Evolutionary conservation across 1,284 basidiomycete species (phyloP).

Genomic region (Malassezia obtusa): DNA sequence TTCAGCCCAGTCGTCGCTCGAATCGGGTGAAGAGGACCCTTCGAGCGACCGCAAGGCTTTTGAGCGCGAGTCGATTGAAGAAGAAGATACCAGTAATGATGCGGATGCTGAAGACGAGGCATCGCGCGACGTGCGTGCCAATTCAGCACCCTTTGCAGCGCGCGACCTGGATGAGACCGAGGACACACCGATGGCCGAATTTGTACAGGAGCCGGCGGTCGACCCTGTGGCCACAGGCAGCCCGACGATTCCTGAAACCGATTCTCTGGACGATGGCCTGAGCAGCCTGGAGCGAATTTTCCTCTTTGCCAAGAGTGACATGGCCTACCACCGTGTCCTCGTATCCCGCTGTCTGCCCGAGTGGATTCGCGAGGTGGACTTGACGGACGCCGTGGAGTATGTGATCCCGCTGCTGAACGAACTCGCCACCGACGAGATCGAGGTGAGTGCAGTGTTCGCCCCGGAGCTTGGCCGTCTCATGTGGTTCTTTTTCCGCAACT

Average conservation of each 20-base stretch:
- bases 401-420: slow-evolving; percentile 78
- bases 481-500: slow-evolving; percentile 85
- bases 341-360: slow-evolving; percentile 53
- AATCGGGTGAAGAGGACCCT: neutral
- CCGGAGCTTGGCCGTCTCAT: slow-evolving; percentile 70
- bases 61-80: slow-evolving; percentile 3
- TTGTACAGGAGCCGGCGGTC: neutral
- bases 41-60: neutral
- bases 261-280: slow-evolving; percentile 49
- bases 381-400: slow-evolving; percentile 84
- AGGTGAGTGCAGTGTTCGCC: slow-evolving; percentile 81
- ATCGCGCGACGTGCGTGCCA: slow-evolving; percentile 1
- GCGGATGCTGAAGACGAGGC: slow-evolving; percentile 17
- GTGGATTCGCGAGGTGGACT: slow-evolving; percentile 52
- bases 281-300: slow-evolving; percentile 84
- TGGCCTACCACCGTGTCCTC: slow-evolving; percentile 61
- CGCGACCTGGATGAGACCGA: slow-evolving; percentile 17
- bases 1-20: too few species aligned
- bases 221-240: neutral
- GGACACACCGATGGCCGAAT: slow-evolving; percentile 11
- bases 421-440: slow-evolving; percentile 81
- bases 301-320: slow-evolving; percentile 76
- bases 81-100: slow-evolving; percentile 15
- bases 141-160: neutral
- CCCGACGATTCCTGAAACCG: neutral